Evolutionary conservation across 148 eudicot species (phyloP).

Genomic region (Silene latifolia): DNA sequence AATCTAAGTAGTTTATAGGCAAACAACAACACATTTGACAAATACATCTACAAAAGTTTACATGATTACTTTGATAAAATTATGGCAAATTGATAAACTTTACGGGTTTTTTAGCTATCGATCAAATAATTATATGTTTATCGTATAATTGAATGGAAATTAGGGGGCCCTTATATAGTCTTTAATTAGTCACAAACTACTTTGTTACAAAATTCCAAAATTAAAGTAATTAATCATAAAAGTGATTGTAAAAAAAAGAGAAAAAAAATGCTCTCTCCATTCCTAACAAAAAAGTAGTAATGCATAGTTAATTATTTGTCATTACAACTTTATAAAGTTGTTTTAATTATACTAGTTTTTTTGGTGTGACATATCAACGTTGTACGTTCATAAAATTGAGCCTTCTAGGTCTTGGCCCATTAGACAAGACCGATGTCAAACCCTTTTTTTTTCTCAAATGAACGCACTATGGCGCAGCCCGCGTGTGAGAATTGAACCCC

Average conservation of each 20-base stretch:
- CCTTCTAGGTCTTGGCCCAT: too few relatives aligned
- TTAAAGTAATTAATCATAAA: slow-evolving; percentile 4
- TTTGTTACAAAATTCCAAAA: slow-evolving; percentile 20
- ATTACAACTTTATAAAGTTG: slow-evolving; percentile 11
- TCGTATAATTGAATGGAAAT: not conserved
- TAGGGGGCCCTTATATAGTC: slow-evolving; percentile 11
- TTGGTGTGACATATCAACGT: too few relatives aligned
- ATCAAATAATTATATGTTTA: not conserved
- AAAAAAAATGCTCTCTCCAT: slow-evolving; percentile 1
- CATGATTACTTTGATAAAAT: slow-evolving; percentile 7
- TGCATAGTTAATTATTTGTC: not conserved
- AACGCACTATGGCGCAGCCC: too few relatives aligned
- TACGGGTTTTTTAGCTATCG: not conserved
- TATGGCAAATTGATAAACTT: not conserved
- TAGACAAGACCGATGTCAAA: too few relatives aligned
- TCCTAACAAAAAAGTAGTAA: not conserved
- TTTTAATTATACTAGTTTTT: not conserved
- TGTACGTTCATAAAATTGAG: too few relatives aligned
- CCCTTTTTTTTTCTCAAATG: too few relatives aligned
- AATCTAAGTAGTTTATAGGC: not conserved
- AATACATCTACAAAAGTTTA: not conserved
- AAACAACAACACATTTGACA: slow-evolving; percentile 1
- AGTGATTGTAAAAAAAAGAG: not conserved
- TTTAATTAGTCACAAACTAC: not conserved
- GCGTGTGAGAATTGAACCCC: too few relatives aligned